Base-by-base conservation (phyloP, 179 eudicot genomes). In the Camellia oleifera region DNA sequence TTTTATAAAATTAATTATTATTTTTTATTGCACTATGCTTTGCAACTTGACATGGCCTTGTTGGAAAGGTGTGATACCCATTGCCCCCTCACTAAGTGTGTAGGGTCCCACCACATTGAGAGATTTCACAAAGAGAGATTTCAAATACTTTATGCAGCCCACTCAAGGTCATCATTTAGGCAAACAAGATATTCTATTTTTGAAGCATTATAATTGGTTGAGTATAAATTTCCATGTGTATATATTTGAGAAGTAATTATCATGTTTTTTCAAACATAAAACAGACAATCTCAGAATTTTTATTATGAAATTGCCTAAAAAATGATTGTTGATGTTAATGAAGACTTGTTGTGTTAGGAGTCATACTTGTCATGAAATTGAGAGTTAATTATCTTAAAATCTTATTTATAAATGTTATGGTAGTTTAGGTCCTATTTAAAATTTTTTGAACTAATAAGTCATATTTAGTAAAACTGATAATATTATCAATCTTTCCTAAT, bases 51-150 rank as follows among this genome's bases (percentile, higher is more conserved):
- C 70, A 63, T 20, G 60, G 70, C 58, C 23, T 40, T 42, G 67
- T 75, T 75, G 54, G 10, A 75, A 75, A 75, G 68, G 67, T 52
- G 65, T 57, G 77, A 75, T 75, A 7, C 56, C 78, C 5, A 75
- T 60, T 75, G 78, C 78, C 58, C 60, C 70, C 40, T 32, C 58
- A 63, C 70, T 66, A 20, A 64, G 23, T 50, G 14, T 20, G 71
- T 48, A 14, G 54, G 54, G 8, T 17, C 75, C 12, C 40, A n/a
- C 53, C 52, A 4, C 20, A 71, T 40, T 32, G 40, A 32, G 40
- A 32, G 40, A 32, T 32, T 32, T 32, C 40, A 13, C 20, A 69
- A 4, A 69, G 23, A 69, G 75, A 69, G 53, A 42, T 13, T 1
- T 60, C 1, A 67, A 62, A 40, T 67, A 57, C n/a, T 75, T 57